Base-by-base conservation (phyloP, 306 rosid species). In the Elaeagnus macrophylla region DNA sequence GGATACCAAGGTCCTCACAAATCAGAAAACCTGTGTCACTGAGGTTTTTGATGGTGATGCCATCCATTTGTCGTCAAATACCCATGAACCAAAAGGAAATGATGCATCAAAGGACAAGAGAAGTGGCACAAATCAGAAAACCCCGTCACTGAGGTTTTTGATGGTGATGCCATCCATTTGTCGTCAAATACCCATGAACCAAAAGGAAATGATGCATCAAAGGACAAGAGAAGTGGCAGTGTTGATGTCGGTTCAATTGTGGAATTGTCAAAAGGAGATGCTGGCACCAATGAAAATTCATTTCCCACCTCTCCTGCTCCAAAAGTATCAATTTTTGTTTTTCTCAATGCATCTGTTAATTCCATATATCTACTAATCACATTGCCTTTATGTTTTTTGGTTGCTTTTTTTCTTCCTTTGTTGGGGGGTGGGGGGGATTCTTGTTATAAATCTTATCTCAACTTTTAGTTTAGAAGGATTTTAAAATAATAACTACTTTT, bases 281-380 rank as follows among this genome's bases (percentile, higher is more conserved):
- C 62, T 73, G 66, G 70, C 52, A 71, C 56, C 53, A 66, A 54
- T 66, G 50, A 57, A 50, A 75, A 58, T 54, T 59, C 52, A 11
- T 19, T 39, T 67, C 70, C 88, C 65, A 71, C 66, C 53, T 38
- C 65, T 47, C 17, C 69, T 37, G 71, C 87, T 54, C 51, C 74
- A 60, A 73, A 74, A 69, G 81, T 73, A 49, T 72, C 69, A 15
- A 66, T 11, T 50, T 67, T 84, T 76, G 71, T 62, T 71, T 32
- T 54, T 52, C 14, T 57, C 71, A 52, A 69, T 72, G 39, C 43
- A 67, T 13, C 39, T 61, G 39, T 43, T 65, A 9, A 61, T 14
- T 13, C 49, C 25, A 7, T 32, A 35, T 20, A 20, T n/a, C n/a
- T n/a, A n/a, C n/a, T n/a, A n/a, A 1, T 20, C 32, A 20, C 32